phyloP scores from a whole-genome alignment of 228 moss, liverwort and hornwort genomes.

The Sphagnum fallax region DNA sequence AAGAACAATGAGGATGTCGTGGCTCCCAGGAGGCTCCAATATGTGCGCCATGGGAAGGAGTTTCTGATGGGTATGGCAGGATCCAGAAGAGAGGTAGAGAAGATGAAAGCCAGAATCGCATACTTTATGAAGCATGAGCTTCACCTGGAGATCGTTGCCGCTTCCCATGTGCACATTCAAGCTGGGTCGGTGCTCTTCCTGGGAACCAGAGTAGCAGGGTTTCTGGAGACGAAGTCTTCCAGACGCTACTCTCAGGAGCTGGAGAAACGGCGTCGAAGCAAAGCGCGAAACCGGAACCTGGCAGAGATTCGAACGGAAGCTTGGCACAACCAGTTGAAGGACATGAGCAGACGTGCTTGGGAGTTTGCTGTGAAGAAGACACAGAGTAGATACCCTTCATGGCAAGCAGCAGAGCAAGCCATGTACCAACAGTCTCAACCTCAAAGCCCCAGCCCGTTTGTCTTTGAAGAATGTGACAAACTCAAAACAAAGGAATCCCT shows the following conservation, averaged over 20 bases:
- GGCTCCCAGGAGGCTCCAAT: constrained; percentile 19
- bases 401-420: constrained; percentile 32
- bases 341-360: constrained; percentile 41
- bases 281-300: constrained; percentile 34
- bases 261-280: constrained; percentile 56
- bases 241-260: constrained; percentile 39
- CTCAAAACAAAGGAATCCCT: constrained; percentile 23
- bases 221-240: constrained; percentile 26
- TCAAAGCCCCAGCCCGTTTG: constrained; percentile 14
- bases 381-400: constrained; percentile 26
- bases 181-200: constrained; percentile 48
- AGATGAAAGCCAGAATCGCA: constrained; percentile 34
- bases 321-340: constrained; percentile 55
- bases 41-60: constrained; percentile 45
- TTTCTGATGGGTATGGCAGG: constrained; percentile 46
- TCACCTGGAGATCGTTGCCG: constrained; percentile 35
- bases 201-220: constrained; percentile 39
- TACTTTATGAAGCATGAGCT: constrained; percentile 37
- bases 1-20: no score
- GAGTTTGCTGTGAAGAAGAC: constrained; percentile 53
- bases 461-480: constrained; percentile 33
- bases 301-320: constrained; percentile 32
- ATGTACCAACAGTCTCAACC: constrained; percentile 30
- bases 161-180: constrained; percentile 47
- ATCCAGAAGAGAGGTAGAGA: constrained; percentile 29